Base-by-base conservation (phyloP, 306 rosid species). In the Leucaena leucocephala region DNA sequence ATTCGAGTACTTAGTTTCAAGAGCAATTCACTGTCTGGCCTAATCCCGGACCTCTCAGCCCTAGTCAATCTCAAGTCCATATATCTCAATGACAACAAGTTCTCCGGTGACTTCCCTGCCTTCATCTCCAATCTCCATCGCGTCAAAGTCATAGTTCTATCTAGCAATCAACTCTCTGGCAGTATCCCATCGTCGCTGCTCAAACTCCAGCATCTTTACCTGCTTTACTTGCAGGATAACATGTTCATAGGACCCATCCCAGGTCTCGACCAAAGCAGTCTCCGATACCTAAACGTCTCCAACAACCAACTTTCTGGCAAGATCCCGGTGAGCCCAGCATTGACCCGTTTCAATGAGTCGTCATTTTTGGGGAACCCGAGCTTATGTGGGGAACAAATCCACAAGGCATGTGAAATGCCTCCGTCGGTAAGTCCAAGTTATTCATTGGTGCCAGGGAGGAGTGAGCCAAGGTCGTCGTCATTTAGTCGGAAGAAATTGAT, bases 1-100 rank as follows among this genome's bases (percentile, higher is more conserved):
- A 94, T 95, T 72, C 85, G 99, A 48, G 99, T 95, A 14, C 90
- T 95, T 9, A 95, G 99, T 78, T 89, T 95, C 82, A 92, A 95
- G 68, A 87, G 91, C 7, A 95, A 95, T 85, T 87, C 89, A 2
- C 84, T 95, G 57, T 90, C 88, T 17, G 98, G 94, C 22, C 87
- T 75, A 82, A 87, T 95, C 77, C 99, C 99, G 9, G 80, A 91
- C 50, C 89, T 95, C 73, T 90, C 94, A 0, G 81, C 80, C 42
- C 84, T 95, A 15, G 44, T 80, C 82, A 93, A 95, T 75, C 96
- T 95, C 75, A 95, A 95, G 68, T 92, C 98, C 8, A 82, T 95
- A 35, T 95, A 58, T 76, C 87, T 93, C 40, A 95, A 85, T 64
- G 71, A 80, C 67, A 95, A 95, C 87, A 81, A 82, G 64, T 93